A percentile compares a stretch with the other conserved stretches of the same genome.
These are phyloP conservation scores for Aspergillus olivimuriae DNA, from an alignment of 495 filamentous ascomycete species.

Conservation along the genomic window DNA sequence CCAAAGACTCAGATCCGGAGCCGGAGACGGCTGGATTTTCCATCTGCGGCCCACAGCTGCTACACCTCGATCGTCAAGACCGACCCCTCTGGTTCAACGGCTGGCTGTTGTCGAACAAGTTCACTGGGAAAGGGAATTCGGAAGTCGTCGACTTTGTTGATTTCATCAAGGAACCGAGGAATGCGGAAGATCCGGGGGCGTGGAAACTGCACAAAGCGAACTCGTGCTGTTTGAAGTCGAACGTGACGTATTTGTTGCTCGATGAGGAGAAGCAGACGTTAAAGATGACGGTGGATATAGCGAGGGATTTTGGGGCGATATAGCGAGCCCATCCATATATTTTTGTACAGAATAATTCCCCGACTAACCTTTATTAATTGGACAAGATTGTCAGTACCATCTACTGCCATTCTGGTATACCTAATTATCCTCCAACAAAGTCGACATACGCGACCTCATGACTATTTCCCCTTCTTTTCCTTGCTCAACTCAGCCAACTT, in stretches of 20 bases:
- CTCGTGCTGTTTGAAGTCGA: conserved; percentile 11
- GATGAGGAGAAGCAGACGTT: conserved; percentile 1
- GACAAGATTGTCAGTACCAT: no score
- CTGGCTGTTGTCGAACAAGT: conserved; percentile 22
- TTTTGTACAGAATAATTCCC: no score
- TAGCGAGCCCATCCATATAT: no score
- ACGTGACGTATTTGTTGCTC: conserved; percentile 1
- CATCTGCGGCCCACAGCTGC: conserved; percentile 21
- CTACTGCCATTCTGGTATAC: no score
- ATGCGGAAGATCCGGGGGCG: not conserved
- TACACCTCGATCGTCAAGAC: conserved; percentile 18
- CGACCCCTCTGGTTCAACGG: conserved; percentile 29
- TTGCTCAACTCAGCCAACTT: no score
- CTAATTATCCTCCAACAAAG: no score
- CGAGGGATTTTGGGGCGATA: no score
- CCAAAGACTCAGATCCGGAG: conserved; percentile 1
- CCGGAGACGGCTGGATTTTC: conserved; percentile 12
- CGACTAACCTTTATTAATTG: no score
- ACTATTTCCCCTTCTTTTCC: no score
- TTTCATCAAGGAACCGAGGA: conserved; percentile 8
- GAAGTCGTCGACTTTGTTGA: conserved; percentile 7
- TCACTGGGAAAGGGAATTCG: conserved; percentile 2
- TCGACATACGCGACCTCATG: no score
- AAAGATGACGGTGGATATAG: conserved; percentile 6
- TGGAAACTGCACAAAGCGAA: conserved; percentile 8